Evolutionary conservation across 2,329 filamentous ascomycete species (phyloP), one percentile per base, ranked within the genome.

Genomic region (Aspergillus sp.): DNA sequence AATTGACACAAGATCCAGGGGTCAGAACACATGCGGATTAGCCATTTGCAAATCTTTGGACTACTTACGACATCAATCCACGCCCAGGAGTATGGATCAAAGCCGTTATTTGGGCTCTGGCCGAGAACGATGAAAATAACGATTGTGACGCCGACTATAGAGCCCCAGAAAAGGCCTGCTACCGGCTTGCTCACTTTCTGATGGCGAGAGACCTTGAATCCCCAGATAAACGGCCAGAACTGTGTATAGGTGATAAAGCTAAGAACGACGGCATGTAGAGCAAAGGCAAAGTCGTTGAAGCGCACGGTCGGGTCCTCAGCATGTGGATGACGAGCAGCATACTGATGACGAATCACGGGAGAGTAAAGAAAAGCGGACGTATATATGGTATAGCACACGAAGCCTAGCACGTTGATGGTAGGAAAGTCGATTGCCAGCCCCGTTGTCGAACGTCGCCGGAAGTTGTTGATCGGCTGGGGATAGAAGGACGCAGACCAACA

Each of bases 401-500:
- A 87, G 1, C 85, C 85, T 21, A 84, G 85, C 64, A 89, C 86
- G 47, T 80, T 91, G 69, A 90, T 85, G 28, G 78, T 89, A 10
- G 92, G 92, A 71, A 96, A 97, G 75, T 97, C 93, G 65, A 96
- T 89, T 0, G 92, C 91, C 4, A 94, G 88, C 43, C 95, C 95
- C 19, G 86, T 84, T 4, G 93, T 97, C 8, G 91, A 90, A 59
- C 86, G 86, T 57, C 92, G 89, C 30, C 81, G 82, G 74, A 84
- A 89, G 82, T 97, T 98, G 64, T 92, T 84, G 62, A 96, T 78
- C 6, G 90, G 87, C 74, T 98, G 95, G 1, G 94, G 93, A 75
- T 98, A 98, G 80, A 97, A 98, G 15, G 92, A 96, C 15, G 89
- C 79, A 12, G 91, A 94, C 94, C 94, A 95, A 76, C 85, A 87